Conservation (phyloP, 306 rosid genomes). For the Trifolium repens region DNA sequence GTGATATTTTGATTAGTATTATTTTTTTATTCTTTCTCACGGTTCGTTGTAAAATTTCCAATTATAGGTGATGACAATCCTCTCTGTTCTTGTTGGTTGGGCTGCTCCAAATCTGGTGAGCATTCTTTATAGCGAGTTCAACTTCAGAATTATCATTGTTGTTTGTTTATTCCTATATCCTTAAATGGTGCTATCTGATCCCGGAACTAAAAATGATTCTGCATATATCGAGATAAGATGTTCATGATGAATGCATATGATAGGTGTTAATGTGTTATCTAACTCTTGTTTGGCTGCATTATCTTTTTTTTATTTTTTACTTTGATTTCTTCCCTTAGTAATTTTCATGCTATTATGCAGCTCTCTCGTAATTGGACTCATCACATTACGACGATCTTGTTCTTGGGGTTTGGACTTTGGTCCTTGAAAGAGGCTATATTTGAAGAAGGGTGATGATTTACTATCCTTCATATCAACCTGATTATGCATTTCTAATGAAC, state of each 20-base stretch:
- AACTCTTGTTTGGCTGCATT: conserved; percentile 25
- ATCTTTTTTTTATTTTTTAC: neutral
- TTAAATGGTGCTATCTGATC: neutral
- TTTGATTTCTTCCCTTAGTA: conserved; percentile 12
- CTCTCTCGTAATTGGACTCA: conserved; percentile 85
- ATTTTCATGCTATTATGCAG: conserved; percentile 53
- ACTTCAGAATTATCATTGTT: conserved; percentile 21
- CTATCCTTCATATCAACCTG: conserved; percentile 27
- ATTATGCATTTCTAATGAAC: conserved; percentile 22
- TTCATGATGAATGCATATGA: neutral
- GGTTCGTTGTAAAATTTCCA: conserved; percentile 29
- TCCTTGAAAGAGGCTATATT: conserved; percentile 86
- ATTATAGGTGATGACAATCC: conserved; percentile 88
- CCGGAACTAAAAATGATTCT: neutral
- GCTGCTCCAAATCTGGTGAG: conserved; percentile 95
- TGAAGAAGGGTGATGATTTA: conserved; percentile 63
- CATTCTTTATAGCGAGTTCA: conserved; percentile 17
- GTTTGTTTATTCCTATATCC: conserved; percentile 1
- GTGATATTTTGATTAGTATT: neutral
- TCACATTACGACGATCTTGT: conserved; percentile 80
- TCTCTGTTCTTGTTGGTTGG: conserved; percentile 93
- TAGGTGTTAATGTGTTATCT: conserved; percentile 12
- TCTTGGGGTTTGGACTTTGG: conserved; percentile 89
- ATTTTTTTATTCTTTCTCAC: conserved; percentile 31
- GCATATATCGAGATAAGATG: conserved; percentile 12